These are phyloP conservation scores for Sporothrix curviconia DNA, from an alignment of 2,329 filamentous ascomycete species.

Conservation along the genomic window DNA sequence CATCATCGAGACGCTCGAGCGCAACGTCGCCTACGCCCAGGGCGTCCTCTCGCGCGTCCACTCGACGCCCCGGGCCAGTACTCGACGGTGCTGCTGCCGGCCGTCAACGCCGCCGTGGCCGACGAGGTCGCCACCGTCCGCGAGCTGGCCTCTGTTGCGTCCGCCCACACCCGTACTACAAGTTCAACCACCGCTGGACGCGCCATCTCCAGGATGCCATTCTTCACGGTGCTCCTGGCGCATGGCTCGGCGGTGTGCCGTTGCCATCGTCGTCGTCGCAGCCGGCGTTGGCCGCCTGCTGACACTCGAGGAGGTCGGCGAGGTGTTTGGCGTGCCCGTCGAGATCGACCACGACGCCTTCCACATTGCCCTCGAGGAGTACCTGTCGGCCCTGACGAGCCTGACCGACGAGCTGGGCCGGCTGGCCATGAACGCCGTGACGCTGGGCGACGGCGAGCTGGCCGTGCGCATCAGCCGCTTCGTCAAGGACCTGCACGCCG, in stretches of 20 bases:
- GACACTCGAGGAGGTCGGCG: slow-evolving; percentile 81
- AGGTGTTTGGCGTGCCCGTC: slow-evolving; percentile 73
- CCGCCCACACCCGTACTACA: slow-evolving; percentile 93
- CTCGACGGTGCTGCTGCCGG: slow-evolving; percentile 53
- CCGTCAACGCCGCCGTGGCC: slow-evolving; percentile 65
- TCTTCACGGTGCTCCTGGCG: slow-evolving; percentile 49
- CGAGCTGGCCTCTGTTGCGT: slow-evolving; percentile 66
- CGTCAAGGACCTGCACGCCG: slow-evolving; percentile 90
- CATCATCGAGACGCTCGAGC: slow-evolving; percentile 74
- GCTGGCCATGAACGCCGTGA: slow-evolving; percentile 90
- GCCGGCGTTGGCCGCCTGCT: slow-evolving; percentile 59
- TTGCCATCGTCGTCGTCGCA: slow-evolving; percentile 26
- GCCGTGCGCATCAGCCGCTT: slow-evolving; percentile 86
- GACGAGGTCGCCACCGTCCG: slow-evolving; percentile 65
- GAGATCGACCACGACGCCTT: slow-evolving; percentile 89
- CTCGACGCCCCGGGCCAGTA: slow-evolving; percentile 68
- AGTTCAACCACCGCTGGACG: slow-evolving; percentile 84
- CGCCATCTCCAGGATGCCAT: slow-evolving; percentile 75
- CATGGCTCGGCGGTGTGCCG: slow-evolving; percentile 68
- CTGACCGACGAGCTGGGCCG: slow-evolving; percentile 87
- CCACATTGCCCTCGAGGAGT: slow-evolving; percentile 95
- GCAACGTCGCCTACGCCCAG: slow-evolving; percentile 73
- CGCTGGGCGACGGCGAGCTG: slow-evolving; percentile 77
- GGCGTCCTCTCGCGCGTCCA: slow-evolving; percentile 84
- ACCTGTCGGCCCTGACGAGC: slow-evolving; percentile 79